Evolutionary conservation across 1,284 basidiomycete species (phyloP).

Genomic region (Ganoderma sinense): DNA sequence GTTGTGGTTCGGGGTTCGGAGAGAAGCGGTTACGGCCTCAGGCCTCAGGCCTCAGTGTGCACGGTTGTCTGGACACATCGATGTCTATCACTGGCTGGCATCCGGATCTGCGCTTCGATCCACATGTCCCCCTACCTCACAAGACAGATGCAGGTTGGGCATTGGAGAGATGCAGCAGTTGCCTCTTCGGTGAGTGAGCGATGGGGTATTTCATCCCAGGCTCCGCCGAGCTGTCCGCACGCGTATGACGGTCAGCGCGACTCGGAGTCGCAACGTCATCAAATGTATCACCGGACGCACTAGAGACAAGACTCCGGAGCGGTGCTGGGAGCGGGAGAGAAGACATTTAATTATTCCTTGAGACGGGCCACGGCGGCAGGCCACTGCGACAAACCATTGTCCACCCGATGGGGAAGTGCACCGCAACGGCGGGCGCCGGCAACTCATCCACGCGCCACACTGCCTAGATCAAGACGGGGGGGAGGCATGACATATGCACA

Average conservation of each 20-base stretch:
- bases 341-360: not conserved
- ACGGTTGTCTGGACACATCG: not conserved
- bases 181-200: not conserved
- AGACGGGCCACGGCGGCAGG: not conserved
- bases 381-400: slow-evolving; percentile 14
- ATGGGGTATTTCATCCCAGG: not conserved
- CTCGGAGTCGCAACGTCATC: not conserved
- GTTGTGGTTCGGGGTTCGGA: not conserved
- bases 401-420: not conserved
- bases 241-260: not conserved
- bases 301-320: not conserved
- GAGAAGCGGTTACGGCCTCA: not conserved
- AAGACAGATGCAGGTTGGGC: not conserved
- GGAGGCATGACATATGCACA: not conserved
- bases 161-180: not conserved
- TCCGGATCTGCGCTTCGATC: not conserved
- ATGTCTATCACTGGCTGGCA: not conserved
- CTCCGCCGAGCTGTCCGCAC: not conserved
- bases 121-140: not conserved
- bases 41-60: no score
- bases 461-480: not conserved
- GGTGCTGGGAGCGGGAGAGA: not conserved
- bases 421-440: no score
- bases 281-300: slow-evolving; percentile 8
- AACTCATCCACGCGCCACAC: not conserved